phyloP scores from a whole-genome alignment of 2,329 filamentous ascomycete species.

The Diaporthe capsici region DNA sequence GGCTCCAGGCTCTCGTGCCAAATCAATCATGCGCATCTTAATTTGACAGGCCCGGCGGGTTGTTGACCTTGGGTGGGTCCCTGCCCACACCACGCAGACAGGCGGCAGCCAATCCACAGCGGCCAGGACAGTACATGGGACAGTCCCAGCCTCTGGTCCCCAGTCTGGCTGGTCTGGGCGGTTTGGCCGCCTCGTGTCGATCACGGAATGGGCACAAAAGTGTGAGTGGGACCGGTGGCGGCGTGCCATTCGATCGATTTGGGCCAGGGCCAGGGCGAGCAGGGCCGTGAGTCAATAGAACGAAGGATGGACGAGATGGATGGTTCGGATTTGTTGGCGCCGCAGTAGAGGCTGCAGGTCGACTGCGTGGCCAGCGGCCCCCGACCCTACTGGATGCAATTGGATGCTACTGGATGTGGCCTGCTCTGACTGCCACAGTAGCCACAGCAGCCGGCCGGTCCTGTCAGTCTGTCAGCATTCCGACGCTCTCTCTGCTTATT shows the following conservation, averaged over 20 bases:
- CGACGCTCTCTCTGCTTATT: neutral
- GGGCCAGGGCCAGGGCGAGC: conserved; percentile 13
- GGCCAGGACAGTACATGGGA: conserved; percentile 26
- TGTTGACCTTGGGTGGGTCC: conserved; percentile 36
- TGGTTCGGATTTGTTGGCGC: conserved; percentile 40
- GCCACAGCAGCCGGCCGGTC: neutral
- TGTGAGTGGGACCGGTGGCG: conserved; percentile 39
- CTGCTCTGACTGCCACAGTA: neutral
- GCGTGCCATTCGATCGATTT: conserved; percentile 37
- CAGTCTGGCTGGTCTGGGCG: conserved; percentile 31
- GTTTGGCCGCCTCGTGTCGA: conserved; percentile 42
- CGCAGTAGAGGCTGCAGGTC: conserved; percentile 42
- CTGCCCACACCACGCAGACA: conserved; percentile 26
- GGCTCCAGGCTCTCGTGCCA: conserved; percentile 38
- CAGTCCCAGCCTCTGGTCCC: conserved; percentile 29
- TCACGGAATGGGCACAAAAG: conserved; percentile 30
- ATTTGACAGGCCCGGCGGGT: conserved; percentile 40
- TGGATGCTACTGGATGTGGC: neutral
- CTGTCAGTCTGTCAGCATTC: conserved; percentile 32
- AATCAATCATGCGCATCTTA: conserved; percentile 43
- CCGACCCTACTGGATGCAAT: conserved; percentile 25
- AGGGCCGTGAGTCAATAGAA: conserved; percentile 41
- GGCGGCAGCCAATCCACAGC: conserved; percentile 18
- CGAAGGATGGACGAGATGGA: conserved; percentile 30
- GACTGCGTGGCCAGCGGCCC: conserved; percentile 33